A percentile compares a stretch with the other conserved stretches of the same genome.
These are phyloP conservation scores for Quercus variabilis DNA, from an alignment of 306 rosid species.

Conservation along the genomic window DNA sequence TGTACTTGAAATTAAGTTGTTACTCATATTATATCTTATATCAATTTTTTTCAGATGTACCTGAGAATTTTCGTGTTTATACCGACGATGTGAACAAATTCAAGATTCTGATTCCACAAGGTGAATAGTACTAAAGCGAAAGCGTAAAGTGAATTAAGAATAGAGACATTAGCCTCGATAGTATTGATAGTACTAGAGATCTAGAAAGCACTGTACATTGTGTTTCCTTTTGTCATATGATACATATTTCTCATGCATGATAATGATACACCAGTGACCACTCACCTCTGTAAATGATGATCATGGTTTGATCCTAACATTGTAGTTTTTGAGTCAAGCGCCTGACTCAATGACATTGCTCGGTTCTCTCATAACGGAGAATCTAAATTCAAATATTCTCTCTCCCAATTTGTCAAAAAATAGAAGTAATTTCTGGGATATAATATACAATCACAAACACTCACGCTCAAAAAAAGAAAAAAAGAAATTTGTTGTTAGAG, in stretches of 20 bases:
- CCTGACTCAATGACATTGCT: no score
- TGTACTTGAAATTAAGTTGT: not conserved
- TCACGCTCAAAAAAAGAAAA: no score
- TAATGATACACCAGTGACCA: no score
- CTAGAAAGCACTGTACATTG: not conserved
- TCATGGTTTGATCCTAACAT: not conserved
- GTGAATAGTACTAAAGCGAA: constrained; percentile 23
- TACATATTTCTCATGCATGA: no score
- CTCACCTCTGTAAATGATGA: not conserved
- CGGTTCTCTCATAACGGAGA: no score
- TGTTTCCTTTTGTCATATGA: not conserved
- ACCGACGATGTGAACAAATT: constrained; percentile 75
- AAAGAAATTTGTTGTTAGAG: not conserved
- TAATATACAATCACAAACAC: no score
- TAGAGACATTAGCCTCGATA: no score
- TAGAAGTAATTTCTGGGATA: no score
- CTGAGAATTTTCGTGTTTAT: constrained; percentile 58
- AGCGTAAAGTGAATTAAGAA: not conserved
- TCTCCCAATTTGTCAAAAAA: no score
- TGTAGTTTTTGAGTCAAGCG: not conserved
- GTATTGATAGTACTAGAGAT: not conserved
- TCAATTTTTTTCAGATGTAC: constrained; percentile 34
- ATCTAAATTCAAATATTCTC: no score
- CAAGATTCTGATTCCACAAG: constrained; percentile 73
- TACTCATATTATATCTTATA: not conserved